Conservation (phyloP, 2,329 filamentous ascomycete species). For the Colletotrichum costaricense region DNA sequence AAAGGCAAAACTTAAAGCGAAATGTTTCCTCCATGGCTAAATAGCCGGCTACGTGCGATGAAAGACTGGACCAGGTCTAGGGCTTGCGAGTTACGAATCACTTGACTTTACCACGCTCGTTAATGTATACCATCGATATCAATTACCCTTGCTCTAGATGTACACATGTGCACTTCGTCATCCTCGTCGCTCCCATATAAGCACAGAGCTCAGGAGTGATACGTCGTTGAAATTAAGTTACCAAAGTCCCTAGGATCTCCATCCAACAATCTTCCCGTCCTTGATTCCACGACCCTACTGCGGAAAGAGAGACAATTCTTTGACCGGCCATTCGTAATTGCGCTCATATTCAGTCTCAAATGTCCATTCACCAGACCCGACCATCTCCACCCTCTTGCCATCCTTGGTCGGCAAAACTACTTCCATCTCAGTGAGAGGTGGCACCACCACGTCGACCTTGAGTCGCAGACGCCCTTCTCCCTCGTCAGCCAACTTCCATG, state of each 20-base stretch:
- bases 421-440: constrained; percentile 27
- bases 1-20: no score
- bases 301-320: background rate
- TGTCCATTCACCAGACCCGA: constrained; percentile 22
- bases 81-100: no score
- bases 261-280: background rate
- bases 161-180: background rate
- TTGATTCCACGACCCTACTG: background rate
- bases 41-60: no score
- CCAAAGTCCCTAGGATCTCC: background rate
- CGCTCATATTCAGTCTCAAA: background rate
- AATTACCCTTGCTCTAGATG: background rate
- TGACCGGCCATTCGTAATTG: constrained; percentile 22
- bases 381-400: background rate
- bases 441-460: constrained; percentile 23
- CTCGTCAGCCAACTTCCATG: background rate
- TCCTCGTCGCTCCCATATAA: background rate
- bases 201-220: background rate
- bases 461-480: background rate
- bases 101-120: background rate
- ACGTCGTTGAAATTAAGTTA: background rate
- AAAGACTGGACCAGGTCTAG: no score
- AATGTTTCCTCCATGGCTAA: no score
- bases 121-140: background rate
- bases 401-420: constrained; percentile 17